Base-by-base conservation (phyloP, 192 early-diverging fungal species). In the Coemansia sp. region DNA sequence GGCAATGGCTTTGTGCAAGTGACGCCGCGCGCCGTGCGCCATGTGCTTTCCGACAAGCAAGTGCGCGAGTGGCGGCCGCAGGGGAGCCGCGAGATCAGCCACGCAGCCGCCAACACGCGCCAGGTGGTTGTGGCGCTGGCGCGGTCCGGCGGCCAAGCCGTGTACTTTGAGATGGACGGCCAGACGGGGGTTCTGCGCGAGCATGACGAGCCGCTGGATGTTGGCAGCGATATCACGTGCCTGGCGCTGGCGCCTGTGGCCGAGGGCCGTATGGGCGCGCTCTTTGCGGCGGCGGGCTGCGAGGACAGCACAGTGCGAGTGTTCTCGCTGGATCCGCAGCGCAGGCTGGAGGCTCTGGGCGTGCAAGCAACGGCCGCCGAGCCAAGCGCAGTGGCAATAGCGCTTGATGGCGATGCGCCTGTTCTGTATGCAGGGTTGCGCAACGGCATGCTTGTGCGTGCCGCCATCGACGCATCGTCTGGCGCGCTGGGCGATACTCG, bases 31-130 rank as follows among this genome's bases (percentile, higher is more conserved):
- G 94, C 94, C 9, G 92, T 98, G 46, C 88, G 95, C 23, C 95
- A 95, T 66, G 96, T 97, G 60, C 86, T 89, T 24, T 76, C 89
- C 26, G 95, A 96, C 81, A 87, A 89, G 6, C 91, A 94, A 44
- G 93, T 95, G 0, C 94, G 88, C 67, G 97, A 98, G 78, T 99
- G 98, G 98, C 89, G 87, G 60, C 89, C 93, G 18, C 95, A 97
- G 15, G 84, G 82, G 34, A 88, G 87, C 46, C 87, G 65, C 61
- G 73, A 83, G 0, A 94, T 98, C 62, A 78, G 91, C 0, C 75
- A 87, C 16, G 97, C 94, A 0, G 89, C 94, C 0, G 92, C 90
- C 48, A 95, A 95, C 66, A 74, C 87, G 33, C 89, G 92, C 24
- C 94, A 95, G 66, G 91, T 93, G 6, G 87, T 90, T 0, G 90